Base-by-base conservation (phyloP, 164 flowering plant species). In the Nymphaea colorata region DNA sequence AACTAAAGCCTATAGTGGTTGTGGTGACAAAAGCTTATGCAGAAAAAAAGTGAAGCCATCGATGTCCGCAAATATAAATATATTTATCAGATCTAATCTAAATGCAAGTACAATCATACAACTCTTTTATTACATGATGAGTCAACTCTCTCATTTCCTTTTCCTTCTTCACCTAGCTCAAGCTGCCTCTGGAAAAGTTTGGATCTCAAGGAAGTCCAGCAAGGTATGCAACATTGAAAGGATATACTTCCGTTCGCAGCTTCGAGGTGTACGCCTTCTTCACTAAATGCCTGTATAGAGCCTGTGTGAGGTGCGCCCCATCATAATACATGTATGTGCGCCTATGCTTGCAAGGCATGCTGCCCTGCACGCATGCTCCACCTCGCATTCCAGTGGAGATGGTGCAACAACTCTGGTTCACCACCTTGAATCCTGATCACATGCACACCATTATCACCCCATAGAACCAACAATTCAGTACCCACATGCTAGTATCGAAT, bases 291-390 rank as follows among this genome's bases (percentile, higher is more conserved):
- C 36, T 62, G 69, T 84, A 81, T 16, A 85, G 85, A 43, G 86
- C 86, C 66, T 86, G 87, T 18, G 88, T 81, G 6, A 84, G 84
- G 75, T 89, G 91, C 69, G 83, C 64, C n/a, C 90, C 95, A 72
- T 89, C 91, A 64, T 82, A 89, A 78, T 70, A 89, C 59, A 84
- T 81, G 68, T 83, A 71, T 18, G 11, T 10, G 5, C 4, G 68
- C 59, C 91, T 75, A 44, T 84, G 65, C 10, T n/a, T 36, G 72
- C 91, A 85, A 2, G 68, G 67, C 1, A 7, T 3, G 2, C 90
- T 91, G 36, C 36, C 36, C 36, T 25, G 36, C 36, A 25, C 36
- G 36, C 36, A 25, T 25, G 36, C 36, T 25, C 36, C 36, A 2
- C 69, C 77, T 74, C 71, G 76, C 64, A 67, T 77, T 82, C 95